A percentile compares a stretch with the other conserved stretches of the same genome.
Evolutionary conservation across 805 yeast genomes (phyloP).

Genomic region (Monosporozyma servazzii): DNA sequence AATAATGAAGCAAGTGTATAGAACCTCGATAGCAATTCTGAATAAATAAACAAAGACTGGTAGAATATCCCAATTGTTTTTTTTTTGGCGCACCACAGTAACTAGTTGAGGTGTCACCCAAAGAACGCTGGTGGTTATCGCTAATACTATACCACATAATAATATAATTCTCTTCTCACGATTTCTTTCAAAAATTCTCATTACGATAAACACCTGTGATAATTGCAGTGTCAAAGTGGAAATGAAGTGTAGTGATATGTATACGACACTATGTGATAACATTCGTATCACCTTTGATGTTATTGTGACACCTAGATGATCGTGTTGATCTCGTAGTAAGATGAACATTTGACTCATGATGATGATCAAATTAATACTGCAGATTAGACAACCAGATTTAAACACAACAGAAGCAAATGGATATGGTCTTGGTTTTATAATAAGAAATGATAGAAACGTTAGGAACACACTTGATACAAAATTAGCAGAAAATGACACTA

Average conservation of each 20-base stretch:
- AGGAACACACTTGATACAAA: conserved; percentile 56
- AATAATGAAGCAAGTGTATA: conserved; percentile 56
- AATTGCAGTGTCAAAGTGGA: conserved; percentile 50
- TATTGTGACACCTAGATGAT: conserved; percentile 28
- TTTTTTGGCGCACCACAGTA: conserved; percentile 9
- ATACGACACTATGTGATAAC: conserved; percentile 36
- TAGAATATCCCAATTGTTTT: conserved; percentile 41
- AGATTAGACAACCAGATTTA: conserved; percentile 39
- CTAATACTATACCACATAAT: conserved; percentile 45
- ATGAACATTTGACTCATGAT: conserved; percentile 41
- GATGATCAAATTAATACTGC: conserved; percentile 47
- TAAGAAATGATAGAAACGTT: conserved; percentile 55
- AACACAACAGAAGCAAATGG: conserved; percentile 24
- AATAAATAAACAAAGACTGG: conserved; percentile 70
- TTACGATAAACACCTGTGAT: conserved; percentile 62
- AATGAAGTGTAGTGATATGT: conserved; percentile 50
- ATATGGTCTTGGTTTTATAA: conserved; percentile 55
- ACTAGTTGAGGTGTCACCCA: conserved; percentile 51
- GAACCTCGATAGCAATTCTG: conserved; percentile 59
- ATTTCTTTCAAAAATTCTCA: conserved; percentile 57
- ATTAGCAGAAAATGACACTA: conserved; percentile 54
- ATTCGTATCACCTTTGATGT: conserved; percentile 21
- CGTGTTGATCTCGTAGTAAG: conserved; percentile 40
- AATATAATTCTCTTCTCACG: conserved; percentile 59
- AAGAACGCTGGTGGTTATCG: conserved; percentile 49